A percentile compares a stretch with the other conserved stretches of the same genome.
Evolutionary conservation across 2,329 filamentous ascomycete genomes (phyloP).

Genomic region (Claviceps africana): DNA sequence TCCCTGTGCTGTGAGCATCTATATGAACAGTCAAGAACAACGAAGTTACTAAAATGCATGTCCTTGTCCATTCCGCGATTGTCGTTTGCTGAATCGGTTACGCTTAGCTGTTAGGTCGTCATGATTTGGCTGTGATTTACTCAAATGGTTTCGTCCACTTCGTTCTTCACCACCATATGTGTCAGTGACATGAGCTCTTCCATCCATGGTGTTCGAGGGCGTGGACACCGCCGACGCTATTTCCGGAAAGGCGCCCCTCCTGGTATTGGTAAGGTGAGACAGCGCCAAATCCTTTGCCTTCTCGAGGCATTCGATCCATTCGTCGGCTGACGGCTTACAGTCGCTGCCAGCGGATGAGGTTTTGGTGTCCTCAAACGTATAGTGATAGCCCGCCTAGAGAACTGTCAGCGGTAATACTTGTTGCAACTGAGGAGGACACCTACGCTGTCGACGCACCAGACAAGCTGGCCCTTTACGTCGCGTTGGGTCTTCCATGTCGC

Average conservation of each 20-base stretch:
- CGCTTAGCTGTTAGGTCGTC: constrained; percentile 40
- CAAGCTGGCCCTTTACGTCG: constrained; percentile 74
- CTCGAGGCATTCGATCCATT: constrained; percentile 86
- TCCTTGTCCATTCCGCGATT: constrained; percentile 87
- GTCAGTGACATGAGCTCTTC: constrained; percentile 38
- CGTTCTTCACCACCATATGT: constrained; percentile 35
- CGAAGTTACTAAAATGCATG: constrained; percentile 52
- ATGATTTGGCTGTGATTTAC: constrained; percentile 42
- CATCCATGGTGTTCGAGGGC: constrained; percentile 58
- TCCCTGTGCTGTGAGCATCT: neutral
- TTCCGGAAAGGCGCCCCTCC: constrained; percentile 51
- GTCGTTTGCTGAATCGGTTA: constrained; percentile 75
- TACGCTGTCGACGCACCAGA: constrained; percentile 91
- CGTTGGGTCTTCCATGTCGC: constrained; percentile 66
- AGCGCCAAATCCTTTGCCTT: constrained; percentile 73
- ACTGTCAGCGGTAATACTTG: constrained; percentile 10
- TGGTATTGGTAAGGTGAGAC: constrained; percentile 55
- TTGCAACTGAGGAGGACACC: constrained; percentile 24
- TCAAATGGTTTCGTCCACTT: constrained; percentile 41
- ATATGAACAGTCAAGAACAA: neutral
- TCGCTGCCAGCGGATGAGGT: constrained; percentile 43
- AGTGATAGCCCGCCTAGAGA: constrained; percentile 71
- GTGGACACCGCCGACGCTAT: constrained; percentile 62
- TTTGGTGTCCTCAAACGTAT: constrained; percentile 88
- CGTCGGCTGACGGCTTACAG: constrained; percentile 58